Conservation (phyloP, 2,329 filamentous ascomycete species). For the Xenoacremonium recifei region DNA sequence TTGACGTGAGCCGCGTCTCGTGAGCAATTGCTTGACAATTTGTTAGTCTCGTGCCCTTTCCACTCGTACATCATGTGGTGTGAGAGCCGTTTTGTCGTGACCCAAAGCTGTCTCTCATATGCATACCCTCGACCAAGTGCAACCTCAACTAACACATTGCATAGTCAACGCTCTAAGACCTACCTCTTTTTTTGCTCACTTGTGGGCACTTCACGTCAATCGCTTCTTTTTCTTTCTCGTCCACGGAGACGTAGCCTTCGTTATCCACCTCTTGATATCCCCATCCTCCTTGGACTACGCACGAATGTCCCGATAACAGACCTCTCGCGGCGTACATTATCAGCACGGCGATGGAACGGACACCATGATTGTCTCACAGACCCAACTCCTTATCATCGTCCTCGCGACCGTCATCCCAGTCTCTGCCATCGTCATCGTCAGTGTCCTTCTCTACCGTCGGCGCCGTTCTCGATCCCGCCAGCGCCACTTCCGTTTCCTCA, state of each 20-base stretch:
- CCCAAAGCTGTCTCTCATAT: no score
- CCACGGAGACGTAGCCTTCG: conserved; percentile 10
- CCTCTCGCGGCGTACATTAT: conserved; percentile 1
- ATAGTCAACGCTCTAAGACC: not conserved
- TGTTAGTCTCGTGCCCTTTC: no score
- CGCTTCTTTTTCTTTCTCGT: conserved; percentile 6
- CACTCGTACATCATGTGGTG: no score
- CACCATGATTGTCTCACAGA: conserved; percentile 26
- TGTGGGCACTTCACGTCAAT: not conserved
- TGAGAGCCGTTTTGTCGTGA: no score
- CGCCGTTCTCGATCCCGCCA: conserved; percentile 40
- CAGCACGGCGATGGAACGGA: conserved; percentile 19
- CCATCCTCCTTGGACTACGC: not conserved
- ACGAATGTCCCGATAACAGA: not conserved
- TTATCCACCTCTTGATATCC: not conserved
- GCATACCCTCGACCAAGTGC: no score
- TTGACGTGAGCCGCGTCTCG: no score
- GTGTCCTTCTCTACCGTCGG: conserved; percentile 37
- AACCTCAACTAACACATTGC: not conserved
- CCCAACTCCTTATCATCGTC: conserved; percentile 47
- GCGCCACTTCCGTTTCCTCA: conserved; percentile 43
- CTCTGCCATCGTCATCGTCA: conserved; percentile 32
- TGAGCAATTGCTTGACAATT: no score
- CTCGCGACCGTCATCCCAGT: conserved; percentile 51
- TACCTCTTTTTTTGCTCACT: no score